Evolutionary conservation across 2,329 filamentous ascomycete genomes (phyloP).

Genomic region (Hymenoscyphus linearis): DNA sequence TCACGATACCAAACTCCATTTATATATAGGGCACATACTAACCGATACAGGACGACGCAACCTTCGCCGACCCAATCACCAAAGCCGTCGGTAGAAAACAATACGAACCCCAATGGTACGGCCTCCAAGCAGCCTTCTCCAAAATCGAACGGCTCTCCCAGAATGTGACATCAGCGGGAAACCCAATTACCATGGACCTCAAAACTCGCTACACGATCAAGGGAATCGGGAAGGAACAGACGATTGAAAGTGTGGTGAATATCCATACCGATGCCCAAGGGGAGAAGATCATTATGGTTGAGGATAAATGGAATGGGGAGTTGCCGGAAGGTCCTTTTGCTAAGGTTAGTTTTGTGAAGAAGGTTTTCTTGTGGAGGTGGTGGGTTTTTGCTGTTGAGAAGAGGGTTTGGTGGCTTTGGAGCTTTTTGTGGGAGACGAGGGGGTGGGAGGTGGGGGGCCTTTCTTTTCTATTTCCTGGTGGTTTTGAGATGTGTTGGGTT

Average conservation of each 20-base stretch:
- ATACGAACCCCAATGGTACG: conserved; percentile 49
- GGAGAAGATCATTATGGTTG: conserved; percentile 44
- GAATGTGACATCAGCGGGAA: conserved; percentile 47
- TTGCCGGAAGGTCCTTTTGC: conserved; percentile 44
- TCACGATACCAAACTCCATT: not conserved
- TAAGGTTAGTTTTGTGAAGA: conserved; percentile 41
- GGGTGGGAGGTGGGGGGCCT: conserved; percentile 35
- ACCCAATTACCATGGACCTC: conserved; percentile 55
- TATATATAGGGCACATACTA: not conserved
- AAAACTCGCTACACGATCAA: conserved; percentile 49
- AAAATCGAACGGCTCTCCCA: conserved; percentile 52
- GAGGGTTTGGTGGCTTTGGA: conserved; percentile 34
- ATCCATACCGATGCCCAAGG: conserved; percentile 38
- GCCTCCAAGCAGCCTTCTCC: conserved; percentile 51
- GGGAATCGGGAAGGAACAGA: conserved; percentile 46
- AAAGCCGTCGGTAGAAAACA: conserved; percentile 50
- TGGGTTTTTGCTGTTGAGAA: conserved; percentile 27
- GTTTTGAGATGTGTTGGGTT: not conserved
- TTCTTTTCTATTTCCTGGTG: not conserved
- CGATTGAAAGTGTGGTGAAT: conserved; percentile 42
- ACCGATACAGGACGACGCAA: conserved; percentile 40
- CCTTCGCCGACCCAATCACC: conserved; percentile 55
- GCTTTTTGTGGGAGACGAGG: conserved; percentile 36
- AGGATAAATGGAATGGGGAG: conserved; percentile 51
- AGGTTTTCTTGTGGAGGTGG: conserved; percentile 33